Base-by-base conservation (phyloP, 768 basidiomycete species). In the Boletus bicolor region DNA sequence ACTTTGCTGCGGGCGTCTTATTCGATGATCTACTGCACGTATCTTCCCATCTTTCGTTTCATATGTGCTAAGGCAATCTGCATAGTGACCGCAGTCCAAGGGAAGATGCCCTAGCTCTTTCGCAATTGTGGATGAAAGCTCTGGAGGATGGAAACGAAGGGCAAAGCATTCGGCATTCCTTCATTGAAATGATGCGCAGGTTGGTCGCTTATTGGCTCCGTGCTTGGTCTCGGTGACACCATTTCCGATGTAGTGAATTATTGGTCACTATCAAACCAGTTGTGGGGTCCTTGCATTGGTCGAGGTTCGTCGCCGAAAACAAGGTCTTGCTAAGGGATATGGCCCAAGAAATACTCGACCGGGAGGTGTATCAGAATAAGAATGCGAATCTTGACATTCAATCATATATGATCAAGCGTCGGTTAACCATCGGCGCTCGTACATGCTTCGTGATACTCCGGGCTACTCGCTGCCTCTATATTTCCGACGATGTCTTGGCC, bases 361-460 rank as follows among this genome's bases (percentile, higher is more conserved):
- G 53, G 21, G 58, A 64, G 36, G 36, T 41, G 35, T 45, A 30
- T 4, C 21, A 24, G 21, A 24, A 24, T 24, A 24, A 24, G 21
- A 24, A 24, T 24, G 21, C 21, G 21, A 24, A 24, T 24, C 21
- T 24, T 24, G 53, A 52, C 43, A 50, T 63, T n/a, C 53, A 48
- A 36, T 51, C 62, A 2, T 58, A 61, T 35, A 44, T 56, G 36
- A n/a, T 44, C n/a, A 49, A 44, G 39, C 62, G 62, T 19, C 56
- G 56, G 32, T 41, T 51, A 19, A 44, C 54, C 12, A 36, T 54
- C 32, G 59, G 59, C 21, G 37, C 11, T 26, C 6, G 9, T 37
- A 21, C 26, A 6, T 24, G 15, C 15, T 37, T 48, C 3, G 24
- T 26, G 6, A 9, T 17, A 3, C 4, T 26, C 24, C 21, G 35